phyloP scores from a whole-genome alignment of 2,329 filamentous ascomycete genomes.

The Fusarium pseudocircinatum region DNA sequence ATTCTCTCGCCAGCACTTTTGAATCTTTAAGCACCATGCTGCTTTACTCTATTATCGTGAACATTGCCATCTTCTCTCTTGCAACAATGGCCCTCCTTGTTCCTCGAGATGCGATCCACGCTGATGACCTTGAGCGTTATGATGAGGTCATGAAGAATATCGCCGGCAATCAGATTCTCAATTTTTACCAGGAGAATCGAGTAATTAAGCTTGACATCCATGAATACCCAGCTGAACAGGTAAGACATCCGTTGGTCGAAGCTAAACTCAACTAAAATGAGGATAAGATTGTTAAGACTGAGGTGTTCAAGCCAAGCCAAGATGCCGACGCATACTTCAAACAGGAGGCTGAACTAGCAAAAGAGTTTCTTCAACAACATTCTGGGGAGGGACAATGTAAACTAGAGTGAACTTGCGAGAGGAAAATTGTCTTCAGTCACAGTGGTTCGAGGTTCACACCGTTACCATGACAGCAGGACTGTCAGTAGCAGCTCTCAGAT shows the following conservation, averaged over 20 bases:
- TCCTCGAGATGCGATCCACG: not conserved
- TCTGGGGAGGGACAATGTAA: fast-evolving
- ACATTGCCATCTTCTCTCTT: not conserved
- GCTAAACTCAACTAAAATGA: fast-evolving
- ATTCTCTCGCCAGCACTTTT: too few species aligned
- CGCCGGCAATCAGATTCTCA: not conserved
- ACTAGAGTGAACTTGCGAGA: fast-evolving
- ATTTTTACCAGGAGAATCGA: not conserved
- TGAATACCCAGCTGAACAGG: not conserved
- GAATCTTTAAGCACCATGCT: too few species aligned
- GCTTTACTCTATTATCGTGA: fast-evolving
- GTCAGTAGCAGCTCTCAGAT: not conserved
- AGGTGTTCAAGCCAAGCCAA: not conserved
- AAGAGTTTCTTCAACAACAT: too few species aligned
- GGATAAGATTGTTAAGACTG: not conserved
- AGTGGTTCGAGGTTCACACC: fast-evolving
- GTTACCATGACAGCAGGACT: fast-evolving
- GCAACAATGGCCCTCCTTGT: not conserved
- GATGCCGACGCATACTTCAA: not conserved
- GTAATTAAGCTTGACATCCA: not conserved
- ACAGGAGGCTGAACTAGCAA: not conserved
- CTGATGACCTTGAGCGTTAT: not conserved
- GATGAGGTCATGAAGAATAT: not conserved
- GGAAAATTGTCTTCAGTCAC: fast-evolving
- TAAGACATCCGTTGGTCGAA: fast-evolving